phyloP scores from a whole-genome alignment of 768 basidiomycete genomes.

The Auricularia auricula-judae region DNA sequence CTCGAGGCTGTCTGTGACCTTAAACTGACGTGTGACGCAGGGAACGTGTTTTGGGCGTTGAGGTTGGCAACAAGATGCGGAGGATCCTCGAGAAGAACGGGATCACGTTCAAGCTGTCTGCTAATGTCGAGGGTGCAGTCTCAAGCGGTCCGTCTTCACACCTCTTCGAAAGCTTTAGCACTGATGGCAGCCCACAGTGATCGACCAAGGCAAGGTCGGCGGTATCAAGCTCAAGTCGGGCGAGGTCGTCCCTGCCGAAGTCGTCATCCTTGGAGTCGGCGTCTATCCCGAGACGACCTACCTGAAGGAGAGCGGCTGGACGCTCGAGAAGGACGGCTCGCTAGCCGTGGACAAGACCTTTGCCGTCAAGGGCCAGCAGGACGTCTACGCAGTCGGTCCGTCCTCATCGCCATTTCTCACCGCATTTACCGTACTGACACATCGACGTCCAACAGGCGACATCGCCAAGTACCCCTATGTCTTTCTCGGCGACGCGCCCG shows the following conservation, averaged over 20 bases:
- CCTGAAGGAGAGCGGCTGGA: slow-evolving; percentile 52
- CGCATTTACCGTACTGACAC: background rate
- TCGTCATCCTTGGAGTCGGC: slow-evolving; percentile 79
- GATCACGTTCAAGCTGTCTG: background rate
- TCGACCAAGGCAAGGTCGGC: slow-evolving; percentile 29
- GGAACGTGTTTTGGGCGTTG: slow-evolving; percentile 66
- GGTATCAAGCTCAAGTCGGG: slow-evolving; percentile 56
- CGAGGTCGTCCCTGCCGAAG: slow-evolving; percentile 55
- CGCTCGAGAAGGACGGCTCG: slow-evolving; percentile 64
- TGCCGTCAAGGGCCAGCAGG: slow-evolving; percentile 38
- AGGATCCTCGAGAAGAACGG: background rate
- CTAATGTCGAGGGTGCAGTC: background rate
- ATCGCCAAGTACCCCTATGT: slow-evolving; percentile 70
- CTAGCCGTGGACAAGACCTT: slow-evolving; percentile 69
- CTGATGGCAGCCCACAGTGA: background rate
- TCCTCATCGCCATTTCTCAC: background rate
- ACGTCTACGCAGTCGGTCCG: slow-evolving; percentile 63
- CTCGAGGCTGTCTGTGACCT: background rate
- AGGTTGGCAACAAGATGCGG: slow-evolving; percentile 42
- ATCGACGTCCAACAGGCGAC: slow-evolving; percentile 37
- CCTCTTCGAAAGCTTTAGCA: background rate
- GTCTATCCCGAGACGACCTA: slow-evolving; percentile 75
- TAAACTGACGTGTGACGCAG: background rate
- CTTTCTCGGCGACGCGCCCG: slow-evolving; percentile 31
- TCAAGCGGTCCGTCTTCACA: background rate